Percentiles rank a stretch among this genome's conserved stretches.
These are phyloP conservation scores for Seiridium unicorne DNA, from an alignment of 2,329 filamentous ascomycete genomes.

Conservation along the genomic window DNA sequence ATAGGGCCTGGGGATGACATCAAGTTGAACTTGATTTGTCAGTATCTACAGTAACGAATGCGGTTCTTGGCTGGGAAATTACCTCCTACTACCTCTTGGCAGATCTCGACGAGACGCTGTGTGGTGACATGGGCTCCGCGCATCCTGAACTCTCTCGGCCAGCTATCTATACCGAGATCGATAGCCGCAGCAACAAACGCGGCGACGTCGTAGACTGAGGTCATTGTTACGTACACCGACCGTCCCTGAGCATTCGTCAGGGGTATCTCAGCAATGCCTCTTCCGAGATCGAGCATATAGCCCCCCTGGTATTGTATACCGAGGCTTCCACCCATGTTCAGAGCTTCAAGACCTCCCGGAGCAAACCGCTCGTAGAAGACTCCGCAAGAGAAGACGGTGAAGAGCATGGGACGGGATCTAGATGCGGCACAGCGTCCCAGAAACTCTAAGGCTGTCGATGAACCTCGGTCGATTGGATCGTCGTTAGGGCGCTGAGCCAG, in stretches of 20 bases:
- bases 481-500: conserved; percentile 49
- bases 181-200: conserved; percentile 70
- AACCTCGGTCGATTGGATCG: conserved; percentile 62
- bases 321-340: conserved; percentile 57
- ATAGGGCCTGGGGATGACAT: conserved; percentile 35
- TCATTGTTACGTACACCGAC: conserved; percentile 61
- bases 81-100: conserved; percentile 50
- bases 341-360: conserved; percentile 60
- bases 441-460: conserved; percentile 48
- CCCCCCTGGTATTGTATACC: conserved; percentile 57
- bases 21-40: conserved; percentile 31
- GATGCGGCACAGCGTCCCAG: conserved; percentile 48
- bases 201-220: conserved; percentile 67
- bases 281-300: conserved; percentile 63
- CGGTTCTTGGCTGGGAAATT: conserved; percentile 20
- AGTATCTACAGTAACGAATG: conserved; percentile 24
- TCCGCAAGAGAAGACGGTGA: conserved; percentile 71
- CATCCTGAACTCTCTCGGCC: conserved; percentile 70
- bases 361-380: conserved; percentile 75
- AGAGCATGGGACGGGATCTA: conserved; percentile 54
- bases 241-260: conserved; percentile 49
- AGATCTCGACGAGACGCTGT: conserved; percentile 53
- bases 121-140: conserved; percentile 64
- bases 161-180: conserved; percentile 56
- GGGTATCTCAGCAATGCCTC: conserved; percentile 58